A percentile compares a stretch with the other conserved stretches of the same genome.
Evolutionary conservation across 139 green algal species (phyloP).

Genomic region (Ulvella scutata): DNA sequence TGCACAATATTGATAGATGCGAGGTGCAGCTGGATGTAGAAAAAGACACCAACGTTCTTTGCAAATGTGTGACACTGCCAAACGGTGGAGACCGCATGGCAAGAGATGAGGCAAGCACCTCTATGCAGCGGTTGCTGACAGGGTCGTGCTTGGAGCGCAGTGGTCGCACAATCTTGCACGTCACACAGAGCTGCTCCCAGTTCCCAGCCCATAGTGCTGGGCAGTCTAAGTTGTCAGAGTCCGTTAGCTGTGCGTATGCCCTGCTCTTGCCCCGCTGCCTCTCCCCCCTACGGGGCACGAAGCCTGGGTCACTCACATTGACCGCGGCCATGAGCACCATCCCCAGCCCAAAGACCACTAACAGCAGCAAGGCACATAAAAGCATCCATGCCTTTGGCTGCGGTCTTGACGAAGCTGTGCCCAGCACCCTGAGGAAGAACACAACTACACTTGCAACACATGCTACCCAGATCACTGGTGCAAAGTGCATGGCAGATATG

Average conservation of each 20-base stretch:
- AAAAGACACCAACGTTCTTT: background rate
- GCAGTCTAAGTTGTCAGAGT: conserved; percentile 44
- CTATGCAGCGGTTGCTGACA: conserved; percentile 70
- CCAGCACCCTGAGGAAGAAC: conserved; percentile 38
- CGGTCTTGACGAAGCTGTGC: background rate
- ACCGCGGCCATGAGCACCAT: conserved; percentile 6
- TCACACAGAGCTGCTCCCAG: conserved; percentile 80
- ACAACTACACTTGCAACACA: conserved; percentile 47
- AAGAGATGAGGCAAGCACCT: conserved; percentile 14
- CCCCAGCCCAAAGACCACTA: background rate
- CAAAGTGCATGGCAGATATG: conserved; percentile 54
- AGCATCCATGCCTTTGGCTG: background rate
- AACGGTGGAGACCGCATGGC: background rate
- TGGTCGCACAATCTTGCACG: conserved; percentile 80
- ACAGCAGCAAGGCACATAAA: background rate
- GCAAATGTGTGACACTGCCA: background rate
- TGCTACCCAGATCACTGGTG: conserved; percentile 61
- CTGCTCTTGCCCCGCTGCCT: background rate
- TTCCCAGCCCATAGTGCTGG: conserved; percentile 68
- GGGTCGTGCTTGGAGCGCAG: conserved; percentile 84
- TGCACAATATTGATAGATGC: background rate
- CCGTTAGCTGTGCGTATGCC: background rate
- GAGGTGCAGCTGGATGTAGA: background rate
- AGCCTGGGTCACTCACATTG: conserved; percentile 53
- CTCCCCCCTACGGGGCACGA: conserved; percentile 30